Conservation (phyloP, 148 eudicot genomes). For the Rhododendron henanense region DNA sequence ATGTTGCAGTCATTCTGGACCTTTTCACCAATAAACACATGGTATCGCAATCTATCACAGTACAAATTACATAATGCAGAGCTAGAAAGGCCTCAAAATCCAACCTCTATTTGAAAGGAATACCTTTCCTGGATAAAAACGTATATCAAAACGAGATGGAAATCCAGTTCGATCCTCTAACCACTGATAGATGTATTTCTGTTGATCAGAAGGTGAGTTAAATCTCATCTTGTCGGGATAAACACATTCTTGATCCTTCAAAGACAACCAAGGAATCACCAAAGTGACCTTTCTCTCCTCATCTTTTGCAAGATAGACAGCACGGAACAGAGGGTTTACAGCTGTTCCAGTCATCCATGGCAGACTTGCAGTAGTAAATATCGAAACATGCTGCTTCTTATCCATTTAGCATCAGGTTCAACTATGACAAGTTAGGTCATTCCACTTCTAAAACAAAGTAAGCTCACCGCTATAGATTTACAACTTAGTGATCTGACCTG, state of each 20-base stretch:
- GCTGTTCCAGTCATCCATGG: slow-evolving; percentile 99
- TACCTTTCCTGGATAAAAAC: slow-evolving; percentile 87
- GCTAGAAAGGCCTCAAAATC: neutral
- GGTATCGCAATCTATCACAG: neutral
- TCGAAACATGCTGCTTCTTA: slow-evolving; percentile 74
- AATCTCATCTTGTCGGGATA: slow-evolving; percentile 69
- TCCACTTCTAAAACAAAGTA: neutral
- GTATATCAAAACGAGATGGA: slow-evolving; percentile 46
- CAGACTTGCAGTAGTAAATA: slow-evolving; percentile 93
- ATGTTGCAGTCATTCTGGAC: neutral
- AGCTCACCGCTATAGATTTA: neutral
- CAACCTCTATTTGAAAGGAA: neutral
- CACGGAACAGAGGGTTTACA: slow-evolving; percentile 93
- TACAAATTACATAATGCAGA: neutral
- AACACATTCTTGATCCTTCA: slow-evolving; percentile 64
- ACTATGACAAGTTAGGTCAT: neutral
- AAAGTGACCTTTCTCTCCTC: slow-evolving; percentile 61
- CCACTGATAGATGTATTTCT: slow-evolving; percentile 74
- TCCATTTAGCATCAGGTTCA: slow-evolving; percentile 43
- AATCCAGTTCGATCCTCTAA: slow-evolving; percentile 71
- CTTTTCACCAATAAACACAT: neutral
- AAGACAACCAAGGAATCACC: slow-evolving; percentile 88
- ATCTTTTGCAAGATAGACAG: slow-evolving; percentile 79
- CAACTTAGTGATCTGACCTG: neutral
- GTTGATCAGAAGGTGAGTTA: slow-evolving; percentile 61